A percentile compares a stretch with the other conserved stretches of the same genome.
Evolutionary conservation across 495 filamentous ascomycete species (phyloP).

Genomic region (Lepidopterella palustris): DNA sequence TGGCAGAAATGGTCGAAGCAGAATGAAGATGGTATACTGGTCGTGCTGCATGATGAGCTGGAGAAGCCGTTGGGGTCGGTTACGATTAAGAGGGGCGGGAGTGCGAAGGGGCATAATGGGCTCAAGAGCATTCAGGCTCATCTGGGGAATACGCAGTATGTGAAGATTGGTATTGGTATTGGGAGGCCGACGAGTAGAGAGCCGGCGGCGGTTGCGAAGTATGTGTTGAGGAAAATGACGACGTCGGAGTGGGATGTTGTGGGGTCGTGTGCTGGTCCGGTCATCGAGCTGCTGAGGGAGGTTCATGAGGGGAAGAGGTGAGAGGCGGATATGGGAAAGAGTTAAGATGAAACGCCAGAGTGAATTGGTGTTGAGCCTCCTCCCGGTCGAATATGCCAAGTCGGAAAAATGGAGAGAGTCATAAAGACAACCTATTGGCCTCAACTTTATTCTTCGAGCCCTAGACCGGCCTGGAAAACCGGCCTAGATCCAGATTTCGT

Average conservation of each 20-base stretch:
- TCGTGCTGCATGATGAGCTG: slow-evolving; percentile 80
- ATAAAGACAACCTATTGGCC: too few relatives aligned
- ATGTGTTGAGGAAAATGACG: slow-evolving; percentile 62
- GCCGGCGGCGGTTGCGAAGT: slow-evolving; percentile 50
- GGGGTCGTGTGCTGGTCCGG: slow-evolving; percentile 42
- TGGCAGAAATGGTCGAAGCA: slow-evolving; percentile 23
- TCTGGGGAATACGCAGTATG: slow-evolving; percentile 42
- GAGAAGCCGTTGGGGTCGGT: slow-evolving; percentile 63
- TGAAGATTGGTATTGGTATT: slow-evolving; percentile 64
- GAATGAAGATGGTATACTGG: slow-evolving; percentile 43
- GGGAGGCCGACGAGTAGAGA: slow-evolving; percentile 59
- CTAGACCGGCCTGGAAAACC: too few relatives aligned
- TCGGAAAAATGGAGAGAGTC: too few relatives aligned
- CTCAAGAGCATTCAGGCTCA: slow-evolving; percentile 57
- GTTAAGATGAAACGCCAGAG: too few relatives aligned
- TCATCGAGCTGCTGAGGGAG: slow-evolving; percentile 47
- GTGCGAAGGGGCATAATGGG: slow-evolving; percentile 68
- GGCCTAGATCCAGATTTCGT: too few relatives aligned
- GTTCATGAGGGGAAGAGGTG: slow-evolving; percentile 35
- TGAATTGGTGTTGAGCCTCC: too few relatives aligned
- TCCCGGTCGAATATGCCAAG: too few relatives aligned
- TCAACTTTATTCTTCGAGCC: too few relatives aligned
- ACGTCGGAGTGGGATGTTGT: slow-evolving; percentile 45
- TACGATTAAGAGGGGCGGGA: slow-evolving; percentile 52
- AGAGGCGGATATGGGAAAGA: neutral